Conservation (phyloP, 148 eudicot genomes). For the Rhododendron simsii region DNA sequence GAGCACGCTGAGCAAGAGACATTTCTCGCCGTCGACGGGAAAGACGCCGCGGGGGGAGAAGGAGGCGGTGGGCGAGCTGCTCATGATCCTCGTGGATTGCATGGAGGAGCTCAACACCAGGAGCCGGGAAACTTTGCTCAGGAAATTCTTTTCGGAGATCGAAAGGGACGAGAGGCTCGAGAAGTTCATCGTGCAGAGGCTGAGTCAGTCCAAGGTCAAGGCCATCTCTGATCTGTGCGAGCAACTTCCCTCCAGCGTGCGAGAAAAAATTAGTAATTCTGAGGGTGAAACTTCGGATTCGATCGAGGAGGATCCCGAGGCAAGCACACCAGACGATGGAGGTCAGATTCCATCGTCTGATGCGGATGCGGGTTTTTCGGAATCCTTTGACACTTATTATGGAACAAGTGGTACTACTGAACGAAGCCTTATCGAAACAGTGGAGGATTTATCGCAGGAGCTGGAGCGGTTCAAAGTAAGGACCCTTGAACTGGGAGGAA, state of each 20-base stretch:
- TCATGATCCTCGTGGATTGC: background rate
- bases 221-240: background rate
- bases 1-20: background rate
- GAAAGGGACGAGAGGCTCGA: slow-evolving; percentile 5
- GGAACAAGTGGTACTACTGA: background rate
- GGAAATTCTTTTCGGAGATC: slow-evolving; percentile 10
- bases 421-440: slow-evolving; percentile 10
- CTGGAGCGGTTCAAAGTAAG: slow-evolving; percentile 23
- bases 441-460: slow-evolving; percentile 17
- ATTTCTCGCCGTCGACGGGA: background rate
- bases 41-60: slow-evolving; percentile 2
- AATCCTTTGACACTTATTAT: background rate
- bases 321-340: background rate
- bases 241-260: background rate
- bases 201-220: background rate
- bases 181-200: slow-evolving; percentile 3
- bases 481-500: slow-evolving; percentile 11
- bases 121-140: background rate
- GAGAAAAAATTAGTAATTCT: background rate
- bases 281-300: background rate
- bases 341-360: background rate
- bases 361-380: background rate
- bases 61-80: slow-evolving; percentile 8
- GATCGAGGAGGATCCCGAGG: background rate
- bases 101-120: slow-evolving; percentile 2